Percentiles rank a stretch among this genome's conserved stretches.
These are phyloP conservation scores for Psilocybe azurescens DNA, from an alignment of 768 basidiomycete species.

Conservation along the genomic window DNA sequence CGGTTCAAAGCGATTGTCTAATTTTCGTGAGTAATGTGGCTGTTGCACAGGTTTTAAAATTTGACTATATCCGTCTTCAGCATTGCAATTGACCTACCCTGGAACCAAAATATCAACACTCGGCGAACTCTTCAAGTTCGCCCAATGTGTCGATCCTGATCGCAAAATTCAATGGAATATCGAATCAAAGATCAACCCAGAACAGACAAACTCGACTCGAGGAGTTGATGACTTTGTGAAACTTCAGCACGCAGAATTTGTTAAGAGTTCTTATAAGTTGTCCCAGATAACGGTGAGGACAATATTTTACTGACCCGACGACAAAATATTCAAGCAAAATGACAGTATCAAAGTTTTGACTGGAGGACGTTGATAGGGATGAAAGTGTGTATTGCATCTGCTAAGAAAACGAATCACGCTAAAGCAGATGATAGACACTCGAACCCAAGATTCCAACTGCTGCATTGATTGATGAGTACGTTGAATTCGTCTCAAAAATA, in stretches of 20 bases:
- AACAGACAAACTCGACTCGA: conserved; percentile 53
- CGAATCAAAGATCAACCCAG: conserved; percentile 76
- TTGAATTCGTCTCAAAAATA: conserved; percentile 3
- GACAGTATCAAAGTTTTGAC: conserved; percentile 81
- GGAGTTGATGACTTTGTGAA: conserved; percentile 64
- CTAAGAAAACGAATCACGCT: background rate
- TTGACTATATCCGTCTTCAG: conserved; percentile 35
- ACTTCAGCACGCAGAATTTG: conserved; percentile 63
- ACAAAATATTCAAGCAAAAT: background rate
- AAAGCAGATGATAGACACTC: conserved; percentile 42
- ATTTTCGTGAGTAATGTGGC: conserved; percentile 55
- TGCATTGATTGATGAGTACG: conserved; percentile 71
- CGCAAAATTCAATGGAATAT: conserved; percentile 75
- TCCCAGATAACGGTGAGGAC: conserved; percentile 60
- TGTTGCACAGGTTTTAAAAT: background rate
- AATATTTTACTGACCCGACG: background rate
- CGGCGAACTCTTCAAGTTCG: conserved; percentile 77
- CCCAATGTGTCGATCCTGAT: conserved; percentile 70
- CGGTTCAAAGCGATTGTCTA: conserved; percentile 64
- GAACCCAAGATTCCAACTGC: conserved; percentile 62
- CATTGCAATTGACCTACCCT: conserved; percentile 68
- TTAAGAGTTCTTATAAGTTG: conserved; percentile 60
- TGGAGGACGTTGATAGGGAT: conserved; percentile 79
- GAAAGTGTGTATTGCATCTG: conserved; percentile 50
- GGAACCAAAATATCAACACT: conserved; percentile 76